These are phyloP conservation scores for Terfezia boudieri DNA, from an alignment of 495 filamentous ascomycete genomes.

Conservation along the genomic window DNA sequence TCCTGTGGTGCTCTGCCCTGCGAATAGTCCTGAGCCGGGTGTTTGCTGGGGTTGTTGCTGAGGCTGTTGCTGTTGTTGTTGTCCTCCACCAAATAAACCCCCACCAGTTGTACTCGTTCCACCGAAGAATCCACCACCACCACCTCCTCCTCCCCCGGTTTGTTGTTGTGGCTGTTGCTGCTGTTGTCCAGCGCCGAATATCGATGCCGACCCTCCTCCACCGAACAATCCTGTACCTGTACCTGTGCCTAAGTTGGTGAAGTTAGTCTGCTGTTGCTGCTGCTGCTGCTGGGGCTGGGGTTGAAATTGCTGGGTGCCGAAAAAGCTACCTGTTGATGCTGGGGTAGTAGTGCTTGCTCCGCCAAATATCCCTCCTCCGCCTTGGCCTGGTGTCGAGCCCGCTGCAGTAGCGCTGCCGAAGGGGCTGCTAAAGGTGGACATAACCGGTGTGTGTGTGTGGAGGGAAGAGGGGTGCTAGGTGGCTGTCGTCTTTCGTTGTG, in stretches of 20 bases:
- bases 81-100: constrained; percentile 17
- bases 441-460: too few species aligned
- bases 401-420: neutral
- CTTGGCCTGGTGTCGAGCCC: neutral
- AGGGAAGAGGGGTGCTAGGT: too few species aligned
- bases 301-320: constrained; percentile 15
- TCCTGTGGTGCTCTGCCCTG: constrained; percentile 3
- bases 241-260: constrained; percentile 21
- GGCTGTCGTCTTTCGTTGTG: too few species aligned
- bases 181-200: too few species aligned
- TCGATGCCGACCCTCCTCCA: neutral
- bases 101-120: neutral
- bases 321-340: constrained; percentile 15
- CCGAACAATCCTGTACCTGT: neutral
- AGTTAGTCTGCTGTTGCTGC: constrained; percentile 18
- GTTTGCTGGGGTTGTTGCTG: constrained; percentile 19
- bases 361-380: neutral
- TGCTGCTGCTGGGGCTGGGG: neutral
- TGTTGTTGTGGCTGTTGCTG: too few species aligned
- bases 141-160: too few species aligned
- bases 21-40: constrained; percentile 17
- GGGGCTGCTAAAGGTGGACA: neutral
- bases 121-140: neutral
- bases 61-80: constrained; percentile 18
- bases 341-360: constrained; percentile 8